Evolutionary conservation across 2,329 filamentous ascomycete genomes (phyloP), one percentile per base, ranked within the genome.

Genomic region (Parastagonospora nodorum): DNA sequence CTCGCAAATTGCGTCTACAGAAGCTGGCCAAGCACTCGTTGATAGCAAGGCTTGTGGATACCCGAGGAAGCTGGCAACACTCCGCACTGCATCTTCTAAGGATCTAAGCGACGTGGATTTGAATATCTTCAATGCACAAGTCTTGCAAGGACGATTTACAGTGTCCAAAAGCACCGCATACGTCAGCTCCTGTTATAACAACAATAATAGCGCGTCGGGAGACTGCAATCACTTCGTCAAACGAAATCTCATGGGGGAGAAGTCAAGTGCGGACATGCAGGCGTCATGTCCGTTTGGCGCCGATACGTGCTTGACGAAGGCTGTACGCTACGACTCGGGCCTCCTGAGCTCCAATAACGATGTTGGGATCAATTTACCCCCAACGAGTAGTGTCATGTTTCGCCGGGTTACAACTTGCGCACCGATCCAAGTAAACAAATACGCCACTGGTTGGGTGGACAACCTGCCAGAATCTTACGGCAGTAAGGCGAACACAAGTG

Each of bases 321-420:
- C 41, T 8, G 48, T 55, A 3, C 51, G 39, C 33, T 57, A 45
- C 28, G 61, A 64, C 32, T 58, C 55, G 0, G 61, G 61, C 5
- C 32, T 50, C n/a, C 10, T 64, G 1, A 44, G 55, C 29, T 63
- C 58, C 2, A 55, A 52, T 31, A 36, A 48, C 3, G 53, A 64
- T 42, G 37, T 64, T 11, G 60, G 61, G 2, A 55, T 64, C 39
- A 64, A 64, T 31, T 47, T 37, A 36, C 59, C 54, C 10, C 19
- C 45, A 2, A 15, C 5, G 5, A 52, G 61, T 12, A 49, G 48
- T 7, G 19, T 64, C 2, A 48, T 50, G 2, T 45, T 64, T 19
- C 46, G 59, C 6, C 42, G 55, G 37, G 58, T 63, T n/a, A 61
- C 60, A 0, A 56, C 55, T 2, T 64, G 61, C 37, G 58, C 60